These are phyloP conservation scores for Chara braunii DNA, from an alignment of 139 green algal species.

Conservation along the genomic window DNA sequence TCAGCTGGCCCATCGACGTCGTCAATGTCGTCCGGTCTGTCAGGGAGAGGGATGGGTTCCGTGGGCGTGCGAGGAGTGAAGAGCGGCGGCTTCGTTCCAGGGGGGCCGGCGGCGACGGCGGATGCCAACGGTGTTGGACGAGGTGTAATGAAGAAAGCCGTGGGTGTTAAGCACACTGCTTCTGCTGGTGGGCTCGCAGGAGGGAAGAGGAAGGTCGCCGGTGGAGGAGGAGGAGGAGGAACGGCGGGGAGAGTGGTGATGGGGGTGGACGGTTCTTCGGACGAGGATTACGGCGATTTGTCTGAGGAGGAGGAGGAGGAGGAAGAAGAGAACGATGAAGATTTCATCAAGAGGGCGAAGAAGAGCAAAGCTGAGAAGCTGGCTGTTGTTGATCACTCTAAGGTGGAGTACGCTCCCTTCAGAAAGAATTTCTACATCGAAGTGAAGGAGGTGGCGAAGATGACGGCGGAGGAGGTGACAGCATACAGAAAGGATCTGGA, in stretches of 20 bases:
- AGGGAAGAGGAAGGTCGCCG: no score
- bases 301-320: constrained; percentile 29
- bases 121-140: no score
- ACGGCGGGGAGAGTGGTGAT: background rate
- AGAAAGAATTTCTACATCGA: constrained; percentile 83
- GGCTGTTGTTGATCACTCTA: constrained; percentile 64
- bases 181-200: no score
- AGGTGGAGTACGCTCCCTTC: constrained; percentile 72
- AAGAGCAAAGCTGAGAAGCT: constrained; percentile 86
- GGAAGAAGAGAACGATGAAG: constrained; percentile 41
- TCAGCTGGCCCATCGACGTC: no score
- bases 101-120: no score
- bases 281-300: constrained; percentile 23
- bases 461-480: constrained; percentile 58
- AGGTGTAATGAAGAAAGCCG: no score
- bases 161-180: no score
- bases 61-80: no score
- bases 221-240: constrained; percentile 13
- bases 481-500: constrained; percentile 60
- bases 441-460: constrained; percentile 37
- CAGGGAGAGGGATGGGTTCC: no score
- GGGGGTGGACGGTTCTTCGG: no score
- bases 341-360: constrained; percentile 54
- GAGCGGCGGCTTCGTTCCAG: no score
- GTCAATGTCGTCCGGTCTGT: no score